Conservation (phyloP, 192 early-diverging fungal genomes). For the Spizellomyces punctatus region DNA sequence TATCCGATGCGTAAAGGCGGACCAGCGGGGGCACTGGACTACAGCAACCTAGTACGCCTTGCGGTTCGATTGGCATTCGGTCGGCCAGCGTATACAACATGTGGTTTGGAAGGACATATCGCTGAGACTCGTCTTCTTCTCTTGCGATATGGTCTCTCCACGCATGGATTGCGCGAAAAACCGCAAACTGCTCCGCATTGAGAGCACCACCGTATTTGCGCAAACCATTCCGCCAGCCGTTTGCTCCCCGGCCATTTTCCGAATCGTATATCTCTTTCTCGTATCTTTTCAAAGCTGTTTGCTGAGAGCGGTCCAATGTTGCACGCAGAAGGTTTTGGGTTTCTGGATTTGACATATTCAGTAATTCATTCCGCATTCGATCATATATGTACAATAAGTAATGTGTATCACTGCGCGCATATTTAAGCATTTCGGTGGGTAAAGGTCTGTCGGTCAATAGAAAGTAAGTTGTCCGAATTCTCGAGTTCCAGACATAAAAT, state of each 20-base stretch:
- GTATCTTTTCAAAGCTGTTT: conserved; percentile 69
- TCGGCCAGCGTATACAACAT: conserved; percentile 79
- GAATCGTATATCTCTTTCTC: conserved; percentile 86
- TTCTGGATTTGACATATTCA: conserved; percentile 62
- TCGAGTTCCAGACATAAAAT: background rate
- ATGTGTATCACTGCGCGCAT: conserved; percentile 95
- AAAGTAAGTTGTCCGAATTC: background rate
- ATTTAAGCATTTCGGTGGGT: conserved; percentile 86
- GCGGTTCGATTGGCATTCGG: conserved; percentile 70
- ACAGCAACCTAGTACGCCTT: conserved; percentile 73
- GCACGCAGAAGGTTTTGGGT: conserved; percentile 69
- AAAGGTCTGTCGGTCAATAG: conserved; percentile 66
- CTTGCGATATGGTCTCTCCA: conserved; percentile 93
- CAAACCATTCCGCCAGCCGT: conserved; percentile 76
- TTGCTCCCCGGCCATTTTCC: conserved; percentile 72
- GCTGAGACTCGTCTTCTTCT: conserved; percentile 87
- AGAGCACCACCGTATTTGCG: conserved; percentile 57
- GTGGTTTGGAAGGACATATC: conserved; percentile 90
- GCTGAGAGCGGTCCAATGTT: conserved; percentile 64
- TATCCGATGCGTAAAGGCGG: conserved; percentile 76
- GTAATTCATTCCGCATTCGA: conserved; percentile 82
- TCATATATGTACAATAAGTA: conserved; percentile 95
- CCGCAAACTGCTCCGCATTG: conserved; percentile 64
- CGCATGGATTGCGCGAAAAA: conserved; percentile 85
- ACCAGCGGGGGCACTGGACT: conserved; percentile 82